A percentile compares a stretch with the other conserved stretches of the same genome.
Conservation (phyloP, 2,329 filamentous ascomycete species). For the Fonsecaea pedrosoi region DNA sequence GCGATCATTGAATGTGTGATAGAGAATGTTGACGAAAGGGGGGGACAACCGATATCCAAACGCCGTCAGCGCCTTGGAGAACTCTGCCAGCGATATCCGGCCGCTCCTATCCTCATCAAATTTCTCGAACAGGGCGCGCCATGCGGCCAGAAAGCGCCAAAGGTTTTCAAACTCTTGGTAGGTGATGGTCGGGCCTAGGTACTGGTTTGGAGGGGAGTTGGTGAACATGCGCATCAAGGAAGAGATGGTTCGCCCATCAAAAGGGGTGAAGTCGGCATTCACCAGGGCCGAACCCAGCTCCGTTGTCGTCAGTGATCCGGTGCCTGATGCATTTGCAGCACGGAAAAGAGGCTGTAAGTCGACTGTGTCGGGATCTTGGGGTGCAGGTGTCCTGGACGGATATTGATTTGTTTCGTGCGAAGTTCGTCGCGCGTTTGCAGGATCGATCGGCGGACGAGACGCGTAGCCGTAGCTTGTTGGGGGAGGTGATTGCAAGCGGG, state of each 20-base stretch:
- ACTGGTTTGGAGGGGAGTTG: conserved; percentile 34
- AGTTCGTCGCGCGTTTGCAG: conserved; percentile 17
- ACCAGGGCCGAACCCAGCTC: conserved; percentile 90
- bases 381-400: conserved; percentile 40
- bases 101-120: conserved; percentile 89
- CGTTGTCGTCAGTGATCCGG: conserved; percentile 80
- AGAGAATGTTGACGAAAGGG: conserved; percentile 82
- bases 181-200: conserved; percentile 76
- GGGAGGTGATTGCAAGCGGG: conserved; percentile 47
- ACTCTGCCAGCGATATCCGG: conserved; percentile 85
- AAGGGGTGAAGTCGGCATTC: conserved; percentile 94
- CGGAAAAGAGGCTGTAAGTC: conserved; percentile 83
- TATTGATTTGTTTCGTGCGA: conserved; percentile 54
- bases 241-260: conserved; percentile 89
- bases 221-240: conserved; percentile 99
- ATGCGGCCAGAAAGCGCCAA: conserved; percentile 94
- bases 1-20: conserved; percentile 77
- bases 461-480: conserved; percentile 59
- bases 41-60: conserved; percentile 92
- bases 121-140: conserved; percentile 92
- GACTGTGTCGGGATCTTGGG: conserved; percentile 59
- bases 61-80: conserved; percentile 84
- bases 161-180: conserved; percentile 96
- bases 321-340: conserved; percentile 80
- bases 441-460: conserved; percentile 46